These are phyloP conservation scores for Castanospermum australe DNA, from an alignment of 306 rosid species.

Conservation along the genomic window DNA sequence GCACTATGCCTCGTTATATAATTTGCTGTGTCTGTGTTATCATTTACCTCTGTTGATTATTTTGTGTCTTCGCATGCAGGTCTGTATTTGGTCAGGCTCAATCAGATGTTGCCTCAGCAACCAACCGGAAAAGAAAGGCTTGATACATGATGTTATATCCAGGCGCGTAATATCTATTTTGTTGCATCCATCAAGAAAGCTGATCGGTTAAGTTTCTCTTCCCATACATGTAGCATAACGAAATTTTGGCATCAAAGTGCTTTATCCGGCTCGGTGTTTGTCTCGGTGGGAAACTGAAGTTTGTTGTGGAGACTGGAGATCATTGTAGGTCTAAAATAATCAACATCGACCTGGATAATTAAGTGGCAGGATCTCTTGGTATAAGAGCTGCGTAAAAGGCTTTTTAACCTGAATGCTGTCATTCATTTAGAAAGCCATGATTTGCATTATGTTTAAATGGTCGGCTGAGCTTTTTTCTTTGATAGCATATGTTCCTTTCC, in stretches of 20 bases:
- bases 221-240: neutral
- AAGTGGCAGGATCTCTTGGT: neutral
- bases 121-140: constrained; percentile 62
- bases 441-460: constrained; percentile 4
- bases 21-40: neutral
- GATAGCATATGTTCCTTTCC: neutral
- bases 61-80: constrained; percentile 46
- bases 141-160: constrained; percentile 34
- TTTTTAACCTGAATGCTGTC: constrained; percentile 10
- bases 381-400: constrained; percentile 1
- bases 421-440: neutral
- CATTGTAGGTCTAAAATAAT: neutral
- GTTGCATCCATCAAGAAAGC: constrained; percentile 12
- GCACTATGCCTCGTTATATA: neutral
- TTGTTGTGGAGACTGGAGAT: constrained; percentile 9
- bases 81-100: constrained; percentile 80
- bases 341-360: neutral
- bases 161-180: neutral
- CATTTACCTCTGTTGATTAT: constrained; percentile 8
- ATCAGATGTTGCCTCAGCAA: constrained; percentile 41
- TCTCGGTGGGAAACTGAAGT: constrained; percentile 20
- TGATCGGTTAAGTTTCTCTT: neutral
- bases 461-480: neutral
- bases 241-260: constrained; percentile 8
- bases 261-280: neutral